These are phyloP conservation scores for Fragilaria crotonensis DNA, from an alignment of 108 stramenopile species.

Conservation along the genomic window DNA sequence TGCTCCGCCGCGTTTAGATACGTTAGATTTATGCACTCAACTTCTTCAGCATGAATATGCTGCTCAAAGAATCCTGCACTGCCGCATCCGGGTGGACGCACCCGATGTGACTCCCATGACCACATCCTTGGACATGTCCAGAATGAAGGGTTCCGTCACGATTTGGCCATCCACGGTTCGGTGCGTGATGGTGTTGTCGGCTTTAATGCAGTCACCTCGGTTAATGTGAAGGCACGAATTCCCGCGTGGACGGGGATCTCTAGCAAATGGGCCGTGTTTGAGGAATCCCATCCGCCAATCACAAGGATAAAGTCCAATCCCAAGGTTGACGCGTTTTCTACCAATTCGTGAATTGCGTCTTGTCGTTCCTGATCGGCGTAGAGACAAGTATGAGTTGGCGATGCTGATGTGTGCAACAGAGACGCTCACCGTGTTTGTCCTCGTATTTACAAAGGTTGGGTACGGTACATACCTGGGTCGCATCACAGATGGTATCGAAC, in stretches of 20 bases:
- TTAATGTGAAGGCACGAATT: constrained; percentile 89
- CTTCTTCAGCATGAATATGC: constrained; percentile 81
- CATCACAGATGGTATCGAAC: constrained; percentile 98
- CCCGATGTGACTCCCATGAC: constrained; percentile 93
- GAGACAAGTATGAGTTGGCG: background rate
- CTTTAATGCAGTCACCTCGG: no score
- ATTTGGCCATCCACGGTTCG: constrained; percentile 77
- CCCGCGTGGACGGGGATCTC: constrained; percentile 86
- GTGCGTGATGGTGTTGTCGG: constrained; percentile 87
- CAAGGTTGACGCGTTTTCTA: constrained; percentile 54
- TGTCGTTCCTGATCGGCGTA: constrained; percentile 61
- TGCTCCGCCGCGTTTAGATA: no score
- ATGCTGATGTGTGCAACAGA: background rate
- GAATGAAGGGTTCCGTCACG: constrained; percentile 73
- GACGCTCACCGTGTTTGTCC: background rate
- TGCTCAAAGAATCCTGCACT: constrained; percentile 79
- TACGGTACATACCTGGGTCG: constrained; percentile 74
- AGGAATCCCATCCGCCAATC: constrained; percentile 95
- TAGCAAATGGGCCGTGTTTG: constrained; percentile 92
- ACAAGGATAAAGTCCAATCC: constrained; percentile 93
- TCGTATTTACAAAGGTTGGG: background rate
- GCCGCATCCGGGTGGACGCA: constrained; percentile 92
- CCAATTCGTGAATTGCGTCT: constrained; percentile 91
- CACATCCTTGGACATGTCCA: constrained; percentile 59
- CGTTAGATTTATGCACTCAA: constrained; percentile 23